Percentiles rank a stretch among this genome's conserved stretches.
These are phyloP conservation scores for Mortierella hygrophila DNA, from an alignment of 192 early-diverging fungal species.

Conservation along the genomic window DNA sequence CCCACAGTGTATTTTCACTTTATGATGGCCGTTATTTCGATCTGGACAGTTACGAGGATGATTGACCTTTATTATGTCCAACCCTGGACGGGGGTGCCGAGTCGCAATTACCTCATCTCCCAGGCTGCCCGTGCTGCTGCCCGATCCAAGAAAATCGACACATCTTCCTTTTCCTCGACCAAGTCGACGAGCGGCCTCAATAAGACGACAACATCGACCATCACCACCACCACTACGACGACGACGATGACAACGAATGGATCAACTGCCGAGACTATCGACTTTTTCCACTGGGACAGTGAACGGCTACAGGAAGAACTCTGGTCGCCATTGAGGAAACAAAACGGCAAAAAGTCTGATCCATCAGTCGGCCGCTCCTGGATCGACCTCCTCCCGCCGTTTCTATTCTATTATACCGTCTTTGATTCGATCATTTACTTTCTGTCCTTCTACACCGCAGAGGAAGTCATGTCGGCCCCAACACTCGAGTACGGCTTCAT, in stretches of 20 bases:
- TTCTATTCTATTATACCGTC: neutral
- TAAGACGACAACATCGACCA: neutral
- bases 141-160: constrained; percentile 16
- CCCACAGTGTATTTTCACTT: constrained; percentile 6
- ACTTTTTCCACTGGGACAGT: constrained; percentile 32
- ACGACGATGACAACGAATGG: too few relatives aligned
- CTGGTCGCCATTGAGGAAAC: constrained; percentile 31
- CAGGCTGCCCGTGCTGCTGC: neutral
- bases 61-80: constrained; percentile 48
- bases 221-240: too few relatives aligned
- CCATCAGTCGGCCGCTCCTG: neutral
- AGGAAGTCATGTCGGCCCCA: neutral
- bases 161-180: neutral
- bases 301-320: constrained; percentile 28
- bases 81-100: constrained; percentile 41
- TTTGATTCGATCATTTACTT: constrained; percentile 18
- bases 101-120: neutral
- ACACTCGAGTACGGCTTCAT: constrained; percentile 16
- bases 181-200: neutral
- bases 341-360: neutral
- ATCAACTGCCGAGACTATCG: neutral
- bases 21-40: constrained; percentile 13
- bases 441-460: constrained; percentile 15
- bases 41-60: constrained; percentile 22
- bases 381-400: neutral